A percentile compares a stretch with the other conserved stretches of the same genome.
phyloP scores from a whole-genome alignment of 2,329 filamentous ascomycete genomes.

The Dissoconium aciculare region DNA sequence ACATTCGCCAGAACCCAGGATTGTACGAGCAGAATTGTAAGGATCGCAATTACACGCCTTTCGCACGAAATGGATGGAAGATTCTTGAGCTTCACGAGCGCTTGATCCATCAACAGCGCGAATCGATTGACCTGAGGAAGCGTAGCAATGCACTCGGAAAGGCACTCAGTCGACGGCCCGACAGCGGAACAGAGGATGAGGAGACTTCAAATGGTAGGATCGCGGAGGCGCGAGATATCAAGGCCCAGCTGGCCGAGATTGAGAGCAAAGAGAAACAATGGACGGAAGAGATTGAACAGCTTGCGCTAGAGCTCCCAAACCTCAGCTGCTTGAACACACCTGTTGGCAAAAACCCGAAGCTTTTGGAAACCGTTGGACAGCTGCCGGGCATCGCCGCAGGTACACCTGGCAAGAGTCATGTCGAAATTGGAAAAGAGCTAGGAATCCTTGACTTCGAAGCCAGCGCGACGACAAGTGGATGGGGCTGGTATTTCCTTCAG shows the following conservation, averaged over 20 bases:
- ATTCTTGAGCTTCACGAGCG: constrained; percentile 38
- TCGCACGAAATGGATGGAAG: constrained; percentile 36
- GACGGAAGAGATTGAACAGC: constrained; percentile 12
- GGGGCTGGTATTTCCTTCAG: constrained; percentile 96
- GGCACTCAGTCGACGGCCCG: constrained; percentile 29
- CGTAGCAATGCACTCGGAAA: constrained; percentile 50
- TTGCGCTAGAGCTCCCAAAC: constrained; percentile 45
- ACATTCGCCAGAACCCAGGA: constrained; percentile 73
- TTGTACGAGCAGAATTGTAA: constrained; percentile 71
- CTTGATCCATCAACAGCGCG: constrained; percentile 38
- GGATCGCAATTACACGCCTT: constrained; percentile 62
- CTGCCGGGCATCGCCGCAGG: constrained; percentile 50
- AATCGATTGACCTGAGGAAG: constrained; percentile 48
- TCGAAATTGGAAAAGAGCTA: constrained; percentile 74
- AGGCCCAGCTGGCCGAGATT: constrained; percentile 45
- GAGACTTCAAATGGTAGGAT: too few species aligned
- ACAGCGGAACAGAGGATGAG: constrained; percentile 9
- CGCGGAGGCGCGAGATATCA: constrained; percentile 49
- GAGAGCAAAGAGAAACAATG: constrained; percentile 48
- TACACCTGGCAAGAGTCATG: constrained; percentile 24
- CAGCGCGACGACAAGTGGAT: constrained; percentile 70
- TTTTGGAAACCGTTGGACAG: constrained; percentile 47
- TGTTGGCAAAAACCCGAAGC: constrained; percentile 45
- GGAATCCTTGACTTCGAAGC: constrained; percentile 78
- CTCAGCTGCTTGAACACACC: constrained; percentile 67